phyloP scores from a whole-genome alignment of 2,329 filamentous ascomycete species.

The Clonostachys solani region DNA sequence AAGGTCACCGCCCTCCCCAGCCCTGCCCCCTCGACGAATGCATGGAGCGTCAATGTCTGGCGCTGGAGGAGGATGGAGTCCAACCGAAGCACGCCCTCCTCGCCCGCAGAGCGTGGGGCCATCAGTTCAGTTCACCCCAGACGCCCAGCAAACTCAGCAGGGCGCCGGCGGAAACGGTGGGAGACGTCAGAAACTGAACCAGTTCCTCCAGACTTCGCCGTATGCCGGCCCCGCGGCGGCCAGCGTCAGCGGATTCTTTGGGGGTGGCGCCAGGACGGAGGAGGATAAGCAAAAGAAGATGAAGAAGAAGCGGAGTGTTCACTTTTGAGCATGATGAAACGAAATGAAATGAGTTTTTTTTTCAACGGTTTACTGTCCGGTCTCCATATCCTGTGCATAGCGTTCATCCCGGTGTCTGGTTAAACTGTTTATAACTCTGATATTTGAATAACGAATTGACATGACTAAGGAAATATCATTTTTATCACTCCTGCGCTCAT shows the following conservation, averaged over 20 bases:
- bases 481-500: too few relatives aligned
- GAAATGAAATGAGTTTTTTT: not conserved
- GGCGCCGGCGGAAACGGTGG: slow-evolving; percentile 4
- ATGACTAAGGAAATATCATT: too few relatives aligned
- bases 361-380: too few relatives aligned
- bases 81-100: slow-evolving; percentile 27
- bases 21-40: slow-evolving; percentile 23
- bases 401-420: too few relatives aligned
- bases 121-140: slow-evolving; percentile 6
- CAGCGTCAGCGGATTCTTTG: slow-evolving; percentile 39
- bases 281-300: slow-evolving; percentile 34
- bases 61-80: slow-evolving; percentile 10
- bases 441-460: too few relatives aligned
- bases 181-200: slow-evolving; percentile 17
- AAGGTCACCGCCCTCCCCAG: slow-evolving; percentile 16
- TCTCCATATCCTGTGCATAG: too few relatives aligned
- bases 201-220: slow-evolving; percentile 17
- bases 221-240: slow-evolving; percentile 33
- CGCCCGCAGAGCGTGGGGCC: slow-evolving; percentile 46
- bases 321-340: slow-evolving; percentile 25
- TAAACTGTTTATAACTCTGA: too few relatives aligned
- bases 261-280: slow-evolving; percentile 16
- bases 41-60: slow-evolving; percentile 6
- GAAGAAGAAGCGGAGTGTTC: slow-evolving; percentile 43
- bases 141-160: slow-evolving; percentile 12